Evolutionary conservation across 768 basidiomycete species (phyloP).

Genomic region (Boletus vermiculosoides): DNA sequence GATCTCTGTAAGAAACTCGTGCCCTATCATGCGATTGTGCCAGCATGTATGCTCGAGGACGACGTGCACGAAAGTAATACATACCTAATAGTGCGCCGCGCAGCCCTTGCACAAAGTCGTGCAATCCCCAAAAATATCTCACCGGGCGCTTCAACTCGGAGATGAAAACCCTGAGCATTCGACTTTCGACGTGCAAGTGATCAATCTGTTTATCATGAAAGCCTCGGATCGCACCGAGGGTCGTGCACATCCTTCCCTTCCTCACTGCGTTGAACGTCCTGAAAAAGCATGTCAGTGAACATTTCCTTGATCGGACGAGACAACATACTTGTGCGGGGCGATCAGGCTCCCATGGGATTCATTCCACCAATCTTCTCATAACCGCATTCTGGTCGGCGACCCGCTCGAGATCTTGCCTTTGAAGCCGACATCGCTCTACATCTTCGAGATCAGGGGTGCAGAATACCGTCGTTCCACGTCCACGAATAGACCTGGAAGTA

Average conservation of each 20-base stretch:
- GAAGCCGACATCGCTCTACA: too few relatives aligned
- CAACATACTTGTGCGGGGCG: neutral
- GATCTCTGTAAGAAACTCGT: slow-evolving; percentile 11
- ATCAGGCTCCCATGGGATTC: too few relatives aligned
- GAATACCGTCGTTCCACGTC: too few relatives aligned
- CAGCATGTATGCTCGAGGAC: neutral
- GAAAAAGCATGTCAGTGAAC: neutral
- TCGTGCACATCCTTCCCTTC: neutral
- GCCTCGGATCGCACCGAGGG: slow-evolving; percentile 5
- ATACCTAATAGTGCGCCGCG: neutral
- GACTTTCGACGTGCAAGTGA: neutral
- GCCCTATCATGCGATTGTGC: slow-evolving; percentile 2
- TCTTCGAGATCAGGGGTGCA: too few relatives aligned
- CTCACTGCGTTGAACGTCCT: neutral
- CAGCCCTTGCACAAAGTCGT: slow-evolving; percentile 11
- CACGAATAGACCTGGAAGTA: too few relatives aligned
- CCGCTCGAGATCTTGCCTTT: too few relatives aligned
- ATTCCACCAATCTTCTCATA: too few relatives aligned
- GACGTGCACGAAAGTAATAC: neutral
- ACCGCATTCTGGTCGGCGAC: too few relatives aligned
- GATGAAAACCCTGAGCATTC: neutral
- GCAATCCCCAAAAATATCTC: slow-evolving; percentile 16
- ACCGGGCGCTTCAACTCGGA: slow-evolving; percentile 10
- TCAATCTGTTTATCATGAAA: neutral
- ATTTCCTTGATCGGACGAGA: too few relatives aligned